Base-by-base conservation (phyloP, 768 basidiomycete genomes). In the Chlorophyllum brunneum region DNA sequence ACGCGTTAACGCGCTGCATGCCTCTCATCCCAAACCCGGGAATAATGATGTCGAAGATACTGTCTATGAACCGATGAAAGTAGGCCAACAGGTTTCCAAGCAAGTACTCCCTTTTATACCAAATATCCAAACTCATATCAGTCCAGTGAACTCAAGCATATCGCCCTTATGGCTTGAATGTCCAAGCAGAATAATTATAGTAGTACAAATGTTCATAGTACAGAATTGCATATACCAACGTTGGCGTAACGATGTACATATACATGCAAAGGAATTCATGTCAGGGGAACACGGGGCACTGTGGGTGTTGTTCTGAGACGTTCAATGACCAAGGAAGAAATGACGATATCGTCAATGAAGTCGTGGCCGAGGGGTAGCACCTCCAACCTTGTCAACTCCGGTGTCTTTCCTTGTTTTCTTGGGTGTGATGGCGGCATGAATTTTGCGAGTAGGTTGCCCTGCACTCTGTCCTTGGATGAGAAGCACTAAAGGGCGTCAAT, bases 11-110 rank as follows among this genome's bases (percentile, higher is more conserved):
- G 65, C 63, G 6, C 57, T 82, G 31, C 69, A 74, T 42, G 68
- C 74, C 8, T 67, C 74, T 22, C 56, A 69, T n/a, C 41, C 71
- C 20, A 67, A 72, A 26, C 59, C 65, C 1, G 74, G 74, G 3
- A 64, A 67, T 23, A 65, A 73, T 43, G 70, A 70, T 26, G 72
- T 66, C n/a, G 75, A 77, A 23, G 72, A 70, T 53, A 57, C 62
- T 2, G 48, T 65, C 5, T 92, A 88, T 63, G 77, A 78, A 56
- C 78, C 77, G 7, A 88, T 95, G 83, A 87, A 91, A 63, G 93
- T 94, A 37, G 93, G 93, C 4, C 81, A 90, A 63, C 90, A 93
- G 59, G 92, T 98, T 20, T 83, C 85, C 62, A 85, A 82, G 88
- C 90, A 60, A 63, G 82, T 62, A 11, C 23, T 7, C 16, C 18